Conservation (phyloP, 2,329 filamentous ascomycete species). For the Ceratocystis smalleyi region DNA sequence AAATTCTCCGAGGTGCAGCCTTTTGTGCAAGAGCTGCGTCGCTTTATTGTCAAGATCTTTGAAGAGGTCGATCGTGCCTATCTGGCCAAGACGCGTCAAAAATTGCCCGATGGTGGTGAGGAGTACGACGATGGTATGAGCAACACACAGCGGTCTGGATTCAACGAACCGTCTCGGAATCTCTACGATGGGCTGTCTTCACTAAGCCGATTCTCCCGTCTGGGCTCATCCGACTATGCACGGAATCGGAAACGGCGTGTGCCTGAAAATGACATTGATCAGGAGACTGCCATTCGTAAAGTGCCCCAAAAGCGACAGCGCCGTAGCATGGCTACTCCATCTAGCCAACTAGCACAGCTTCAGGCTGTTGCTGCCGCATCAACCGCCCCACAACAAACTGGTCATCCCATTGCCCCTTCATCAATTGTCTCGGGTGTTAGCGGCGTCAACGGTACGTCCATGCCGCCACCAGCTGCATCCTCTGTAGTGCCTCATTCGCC, state of each 20-base stretch:
- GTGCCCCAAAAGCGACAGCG: constrained; percentile 16
- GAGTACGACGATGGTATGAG: constrained; percentile 6
- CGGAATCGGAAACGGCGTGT: constrained; percentile 16
- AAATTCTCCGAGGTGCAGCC: constrained; percentile 15
- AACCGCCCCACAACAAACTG: background rate
- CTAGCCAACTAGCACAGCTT: constrained; percentile 13
- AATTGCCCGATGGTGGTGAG: constrained; percentile 12
- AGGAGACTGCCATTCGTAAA: constrained; percentile 9
- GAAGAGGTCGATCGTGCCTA: constrained; percentile 16
- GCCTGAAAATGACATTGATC: constrained; percentile 1
- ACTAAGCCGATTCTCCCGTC: constrained; percentile 13
- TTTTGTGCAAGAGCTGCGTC: constrained; percentile 14
- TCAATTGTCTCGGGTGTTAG: background rate
- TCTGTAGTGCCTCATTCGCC: constrained; percentile 5
- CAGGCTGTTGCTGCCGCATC: constrained; percentile 3
- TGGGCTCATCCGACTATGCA: constrained; percentile 11
- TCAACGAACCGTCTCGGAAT: constrained; percentile 13
- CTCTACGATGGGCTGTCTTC: constrained; percentile 15
- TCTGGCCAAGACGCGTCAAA: constrained; percentile 16
- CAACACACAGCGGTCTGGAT: constrained; percentile 9
- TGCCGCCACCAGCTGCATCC: background rate
- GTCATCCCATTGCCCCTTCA: background rate
- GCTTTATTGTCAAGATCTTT: constrained; percentile 16
- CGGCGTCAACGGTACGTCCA: background rate
- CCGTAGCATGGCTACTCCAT: constrained; percentile 14